phyloP scores from a whole-genome alignment of 2,329 filamentous ascomycete genomes.

The Stachybotrys echinatus region DNA sequence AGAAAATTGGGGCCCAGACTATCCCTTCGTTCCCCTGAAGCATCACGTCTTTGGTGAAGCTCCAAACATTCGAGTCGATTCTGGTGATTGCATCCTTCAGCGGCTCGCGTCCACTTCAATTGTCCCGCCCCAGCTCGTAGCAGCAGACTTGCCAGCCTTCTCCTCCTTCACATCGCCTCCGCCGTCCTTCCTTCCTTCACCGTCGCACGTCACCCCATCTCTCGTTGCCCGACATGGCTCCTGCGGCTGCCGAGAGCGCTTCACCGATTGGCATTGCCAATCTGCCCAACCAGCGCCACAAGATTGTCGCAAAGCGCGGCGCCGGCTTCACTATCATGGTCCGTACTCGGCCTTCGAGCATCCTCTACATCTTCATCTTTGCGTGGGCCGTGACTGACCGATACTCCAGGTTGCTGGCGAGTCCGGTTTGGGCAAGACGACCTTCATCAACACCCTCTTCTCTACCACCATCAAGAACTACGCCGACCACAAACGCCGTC shows the following conservation, averaged over 20 bases:
- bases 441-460: constrained; percentile 99
- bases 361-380: neutral
- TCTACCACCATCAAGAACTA: constrained; percentile 99
- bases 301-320: constrained; percentile 77
- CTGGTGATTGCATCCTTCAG: neutral
- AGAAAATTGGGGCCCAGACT: constrained; percentile 16
- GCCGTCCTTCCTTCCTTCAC: constrained; percentile 5
- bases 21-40: constrained; percentile 29
- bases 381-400: constrained; percentile 8
- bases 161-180: neutral
- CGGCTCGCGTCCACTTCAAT: neutral
- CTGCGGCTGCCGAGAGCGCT: constrained; percentile 53
- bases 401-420: constrained; percentile 81
- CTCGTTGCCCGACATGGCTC: constrained; percentile 45
- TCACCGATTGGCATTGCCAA: constrained; percentile 71
- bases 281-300: constrained; percentile 68
- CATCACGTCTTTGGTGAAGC: constrained; percentile 12
- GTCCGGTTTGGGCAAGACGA: constrained; percentile 97
- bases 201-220: constrained; percentile 4
- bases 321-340: constrained; percentile 99
- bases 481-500: constrained; percentile 97
- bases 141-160: neutral
- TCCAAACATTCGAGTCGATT: constrained; percentile 10
- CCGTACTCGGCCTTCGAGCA: neutral
- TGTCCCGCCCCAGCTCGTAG: neutral